Evolutionary conservation across 2,329 filamentous ascomycete genomes (phyloP), one percentile per base, ranked within the genome.

Genomic region (Immersiporthe knoxdaviesiana): DNA sequence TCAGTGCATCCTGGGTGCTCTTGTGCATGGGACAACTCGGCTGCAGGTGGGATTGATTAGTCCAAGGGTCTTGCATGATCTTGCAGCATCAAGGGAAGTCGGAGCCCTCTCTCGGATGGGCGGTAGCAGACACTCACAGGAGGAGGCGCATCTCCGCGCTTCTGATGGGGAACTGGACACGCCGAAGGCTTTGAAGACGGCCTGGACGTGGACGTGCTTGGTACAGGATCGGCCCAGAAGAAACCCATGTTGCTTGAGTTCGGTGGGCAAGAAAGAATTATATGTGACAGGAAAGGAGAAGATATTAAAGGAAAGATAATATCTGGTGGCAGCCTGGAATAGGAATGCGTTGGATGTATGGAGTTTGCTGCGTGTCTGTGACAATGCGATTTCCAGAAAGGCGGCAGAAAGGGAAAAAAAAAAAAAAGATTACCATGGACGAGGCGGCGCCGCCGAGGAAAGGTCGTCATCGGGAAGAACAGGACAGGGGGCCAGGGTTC

Each of bases 201-300:
- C 35, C 50, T 50, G 65, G 67, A 52, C 35, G 56, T 50, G 65
- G 67, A 52, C 41, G 67, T 44, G 27, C 54, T 66, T 65, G 65
- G 71, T 67, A 83, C 76, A 60, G 79, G 71, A 71, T 89, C 87
- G 71, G 87, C 85, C 87, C 87, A 90, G 75, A 90, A 90, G 87
- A 87, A 89, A 73, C 87, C 87, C 87, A 89, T 90, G 10, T 47
- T 47, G 41, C 11, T 5, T 47, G 41, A 32, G 24, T 0, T 41
- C 1, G 50, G 5, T 5, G 39, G 4, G 50, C 14, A 18, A 18
- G n/a, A n/a, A n/a, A 24, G 63, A 18, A 8, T 12, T 12, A 2
- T 11, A 32, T n/a, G 10, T 4, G 24, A 37, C 10, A 18, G 30
- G 21, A 14, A 35, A 24, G n/a, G 2, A 44, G 50, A 18, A 32